A percentile compares a stretch with the other conserved stretches of the same genome.
Evolutionary conservation across 2,329 filamentous ascomycete genomes (phyloP).

Genomic region (Aspergillus pseudoterreus): DNA sequence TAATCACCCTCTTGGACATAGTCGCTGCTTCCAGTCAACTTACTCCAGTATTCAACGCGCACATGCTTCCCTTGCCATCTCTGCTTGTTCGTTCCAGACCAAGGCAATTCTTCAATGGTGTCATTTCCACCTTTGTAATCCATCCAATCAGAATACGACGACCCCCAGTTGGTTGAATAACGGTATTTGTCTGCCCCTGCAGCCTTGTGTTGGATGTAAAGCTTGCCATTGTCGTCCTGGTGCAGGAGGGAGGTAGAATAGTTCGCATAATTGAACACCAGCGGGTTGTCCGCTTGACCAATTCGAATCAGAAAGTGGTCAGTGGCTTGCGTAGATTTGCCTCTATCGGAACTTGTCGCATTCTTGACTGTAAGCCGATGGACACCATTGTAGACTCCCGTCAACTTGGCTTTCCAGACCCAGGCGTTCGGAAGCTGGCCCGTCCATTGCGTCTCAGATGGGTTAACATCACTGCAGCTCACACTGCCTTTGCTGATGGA

Average conservation of each 20-base stretch:
- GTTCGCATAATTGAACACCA: slow-evolving; percentile 58
- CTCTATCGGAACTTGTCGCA: slow-evolving; percentile 42
- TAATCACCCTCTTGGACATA: slow-evolving; percentile 60
- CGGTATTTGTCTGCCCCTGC: slow-evolving; percentile 61
- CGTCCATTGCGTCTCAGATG: slow-evolving; percentile 36
- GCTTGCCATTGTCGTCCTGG: slow-evolving; percentile 38
- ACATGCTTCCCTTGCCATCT: slow-evolving; percentile 61
- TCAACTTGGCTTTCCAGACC: slow-evolving; percentile 51
- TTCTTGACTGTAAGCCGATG: slow-evolving; percentile 58
- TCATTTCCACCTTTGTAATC: slow-evolving; percentile 52
- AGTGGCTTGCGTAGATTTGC: slow-evolving; percentile 47
- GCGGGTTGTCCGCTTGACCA: slow-evolving; percentile 55
- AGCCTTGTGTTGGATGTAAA: slow-evolving; percentile 56
- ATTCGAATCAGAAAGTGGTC: slow-evolving; percentile 62
- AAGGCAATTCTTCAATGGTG: slow-evolving; percentile 47
- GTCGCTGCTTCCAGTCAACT: slow-evolving; percentile 55
- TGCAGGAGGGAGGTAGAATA: slow-evolving; percentile 55
- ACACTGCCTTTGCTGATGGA: slow-evolving; percentile 44
- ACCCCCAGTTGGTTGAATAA: slow-evolving; percentile 61
- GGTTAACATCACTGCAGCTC: slow-evolving; percentile 41
- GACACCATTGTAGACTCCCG: slow-evolving; percentile 58
- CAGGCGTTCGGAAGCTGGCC: slow-evolving; percentile 55
- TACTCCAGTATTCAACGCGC: slow-evolving; percentile 61
- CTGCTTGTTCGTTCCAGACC: slow-evolving; percentile 58
- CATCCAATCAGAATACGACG: slow-evolving; percentile 57